Conservation (phyloP, 192 early-diverging fungal species). For the Coemansia sp. region DNA sequence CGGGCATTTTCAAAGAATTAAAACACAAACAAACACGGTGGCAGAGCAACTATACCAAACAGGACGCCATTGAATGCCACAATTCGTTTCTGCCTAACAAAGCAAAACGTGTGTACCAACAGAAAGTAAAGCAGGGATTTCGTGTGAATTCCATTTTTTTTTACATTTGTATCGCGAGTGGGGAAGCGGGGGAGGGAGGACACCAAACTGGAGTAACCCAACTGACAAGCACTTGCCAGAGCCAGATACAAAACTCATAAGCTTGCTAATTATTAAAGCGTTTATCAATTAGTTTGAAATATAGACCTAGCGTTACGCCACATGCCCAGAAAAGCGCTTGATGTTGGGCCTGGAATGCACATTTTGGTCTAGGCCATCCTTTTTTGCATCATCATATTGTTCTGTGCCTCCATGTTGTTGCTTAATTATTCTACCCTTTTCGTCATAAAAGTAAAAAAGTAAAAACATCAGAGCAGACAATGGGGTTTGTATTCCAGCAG, state of each 20-base stretch:
- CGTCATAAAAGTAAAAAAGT: background rate
- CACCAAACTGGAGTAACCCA: too few species aligned
- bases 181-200: too few species aligned
- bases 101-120: background rate
- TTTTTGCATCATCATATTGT: background rate
- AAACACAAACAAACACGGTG: background rate
- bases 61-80: background rate
- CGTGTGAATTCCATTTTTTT: background rate
- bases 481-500: slow-evolving; percentile 46
- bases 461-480: slow-evolving; percentile 5
- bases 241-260: too few species aligned
- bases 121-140: background rate
- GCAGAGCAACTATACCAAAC: background rate
- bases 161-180: too few species aligned
- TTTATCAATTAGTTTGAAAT: background rate
- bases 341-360: background rate
- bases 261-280: background rate
- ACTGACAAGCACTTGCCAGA: too few species aligned
- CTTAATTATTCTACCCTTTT: too few species aligned
- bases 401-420: too few species aligned
- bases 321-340: background rate
- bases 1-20: background rate
- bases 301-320: background rate
- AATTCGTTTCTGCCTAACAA: background rate
- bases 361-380: background rate